A percentile compares a stretch with the other conserved stretches of the same genome.
Evolutionary conservation across 2,329 filamentous ascomycete species (phyloP).

Genomic region (Boeremia lycopersici): DNA sequence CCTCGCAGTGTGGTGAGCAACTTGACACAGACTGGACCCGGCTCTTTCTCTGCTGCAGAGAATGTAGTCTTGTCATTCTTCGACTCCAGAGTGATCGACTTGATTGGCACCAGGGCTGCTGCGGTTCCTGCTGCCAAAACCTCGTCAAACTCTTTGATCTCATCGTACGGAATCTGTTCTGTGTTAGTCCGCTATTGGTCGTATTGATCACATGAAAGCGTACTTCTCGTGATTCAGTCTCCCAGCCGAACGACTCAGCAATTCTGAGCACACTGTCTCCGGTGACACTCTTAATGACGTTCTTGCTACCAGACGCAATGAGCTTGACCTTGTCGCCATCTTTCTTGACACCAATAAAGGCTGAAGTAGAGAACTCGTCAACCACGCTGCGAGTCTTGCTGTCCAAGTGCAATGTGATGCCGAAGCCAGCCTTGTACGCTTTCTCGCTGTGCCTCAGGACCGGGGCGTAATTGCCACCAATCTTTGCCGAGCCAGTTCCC

Average conservation of each 20-base stretch:
- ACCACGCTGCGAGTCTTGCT: conserved; percentile 82
- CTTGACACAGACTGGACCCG: conserved; percentile 74
- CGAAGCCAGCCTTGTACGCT: conserved; percentile 78
- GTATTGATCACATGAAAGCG: conserved; percentile 31
- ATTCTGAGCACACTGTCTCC: conserved; percentile 79
- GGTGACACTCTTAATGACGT: conserved; percentile 87
- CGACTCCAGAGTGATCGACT: conserved; percentile 78
- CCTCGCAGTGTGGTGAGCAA: conserved; percentile 79
- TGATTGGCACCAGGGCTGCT: conserved; percentile 87
- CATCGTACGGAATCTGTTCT: conserved; percentile 67
- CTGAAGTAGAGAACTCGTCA: conserved; percentile 94
- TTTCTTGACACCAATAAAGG: conserved; percentile 81
- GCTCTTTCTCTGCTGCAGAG: conserved; percentile 65
- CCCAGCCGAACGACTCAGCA: conserved; percentile 79
- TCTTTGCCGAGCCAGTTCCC: conserved; percentile 88
- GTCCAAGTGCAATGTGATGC: conserved; percentile 94
- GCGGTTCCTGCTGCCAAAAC: conserved; percentile 93
- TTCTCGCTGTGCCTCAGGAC: conserved; percentile 86
- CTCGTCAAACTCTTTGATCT: conserved; percentile 70
- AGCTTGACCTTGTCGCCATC: conserved; percentile 69
- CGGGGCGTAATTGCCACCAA: conserved; percentile 95
- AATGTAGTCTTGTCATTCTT: conserved; percentile 63
- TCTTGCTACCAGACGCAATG: conserved; percentile 84
- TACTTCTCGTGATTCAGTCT: conserved; percentile 75
- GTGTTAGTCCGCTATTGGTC: not conserved